A percentile compares a stretch with the other conserved stretches of the same genome.
Evolutionary conservation across 1,284 basidiomycete genomes (phyloP).

Genomic region (Malassezia caprae): DNA sequence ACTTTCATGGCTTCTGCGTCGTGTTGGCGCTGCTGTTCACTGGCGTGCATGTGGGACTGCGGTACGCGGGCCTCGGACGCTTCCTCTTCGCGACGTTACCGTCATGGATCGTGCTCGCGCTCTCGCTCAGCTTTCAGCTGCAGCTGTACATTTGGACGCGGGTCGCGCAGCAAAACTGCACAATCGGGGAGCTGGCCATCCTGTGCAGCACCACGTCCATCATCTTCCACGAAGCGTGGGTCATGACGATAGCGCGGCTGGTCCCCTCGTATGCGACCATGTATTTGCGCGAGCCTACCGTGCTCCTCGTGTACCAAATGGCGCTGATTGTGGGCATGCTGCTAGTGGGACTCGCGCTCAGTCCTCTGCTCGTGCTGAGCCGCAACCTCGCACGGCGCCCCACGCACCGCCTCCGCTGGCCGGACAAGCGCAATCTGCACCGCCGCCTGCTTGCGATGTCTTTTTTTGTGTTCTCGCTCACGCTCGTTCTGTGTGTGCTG

Average conservation of each 20-base stretch:
- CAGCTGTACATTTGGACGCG: slow-evolving; percentile 79
- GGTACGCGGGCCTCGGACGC: slow-evolving; percentile 27
- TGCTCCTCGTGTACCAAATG: slow-evolving; percentile 80
- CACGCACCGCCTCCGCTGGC: slow-evolving; percentile 74
- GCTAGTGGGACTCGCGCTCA: slow-evolving; percentile 82
- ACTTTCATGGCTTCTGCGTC: slow-evolving; percentile 45
- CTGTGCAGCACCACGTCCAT: slow-evolving; percentile 79
- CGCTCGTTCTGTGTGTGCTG: slow-evolving; percentile 74
- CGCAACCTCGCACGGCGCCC: slow-evolving; percentile 85
- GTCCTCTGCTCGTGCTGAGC: slow-evolving; percentile 82
- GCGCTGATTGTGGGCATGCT: slow-evolving; percentile 87
- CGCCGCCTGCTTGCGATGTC: slow-evolving; percentile 72
- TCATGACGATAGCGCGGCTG: slow-evolving; percentile 23
- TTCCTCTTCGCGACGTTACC: slow-evolving; percentile 35
- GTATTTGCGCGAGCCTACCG: slow-evolving; percentile 84
- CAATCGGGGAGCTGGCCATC: slow-evolving; percentile 80
- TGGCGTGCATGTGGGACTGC: slow-evolving; percentile 29
- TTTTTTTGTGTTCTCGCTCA: slow-evolving; percentile 67
- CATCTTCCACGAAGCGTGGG: slow-evolving; percentile 62
- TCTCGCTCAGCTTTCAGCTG: slow-evolving; percentile 66
- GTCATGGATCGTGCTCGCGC: slow-evolving; percentile 59
- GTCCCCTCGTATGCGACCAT: slow-evolving; percentile 54
- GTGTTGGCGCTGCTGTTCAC: slow-evolving; percentile 38
- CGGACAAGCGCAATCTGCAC: slow-evolving; percentile 73
- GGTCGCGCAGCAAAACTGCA: slow-evolving; percentile 82